Base-by-base conservation (phyloP, 148 eudicot genomes). In the Polygonum aviculare region DNA sequence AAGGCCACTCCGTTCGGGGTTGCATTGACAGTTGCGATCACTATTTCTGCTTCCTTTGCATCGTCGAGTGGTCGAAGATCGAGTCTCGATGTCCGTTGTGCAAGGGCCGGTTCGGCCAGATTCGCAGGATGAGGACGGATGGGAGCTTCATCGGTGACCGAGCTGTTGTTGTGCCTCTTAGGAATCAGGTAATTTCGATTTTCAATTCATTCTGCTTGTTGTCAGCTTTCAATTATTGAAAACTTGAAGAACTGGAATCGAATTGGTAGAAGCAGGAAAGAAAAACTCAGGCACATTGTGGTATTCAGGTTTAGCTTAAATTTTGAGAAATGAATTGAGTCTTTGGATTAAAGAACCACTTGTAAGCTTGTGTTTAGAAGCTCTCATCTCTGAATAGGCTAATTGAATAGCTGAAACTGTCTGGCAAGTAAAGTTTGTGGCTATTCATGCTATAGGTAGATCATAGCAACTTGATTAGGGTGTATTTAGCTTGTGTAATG, bases 51-150 rank as follows among this genome's bases (percentile, higher is more conserved):
- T 94, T 94, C 57, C 79, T 88, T 39, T 94, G 98, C 77, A 90
- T 94, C 72, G 85, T 91, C 81, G 98, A 94, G 59, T 94, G 98
- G 98, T 80, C 98, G 3, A 91, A 88, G 63, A 84, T 93, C 5
- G 98, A 93, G 83, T 91, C 98, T 2, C 84, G 88, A 12, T 94
- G 98, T 77, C 98, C 98, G 2, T 48, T 94, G 18, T 94, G 98
- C 73, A 90, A 91, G 77, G 85, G 83, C 11, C 78, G 98, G 63
- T 94, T 94, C 80, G 71, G 81, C 14, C 54, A 74, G n/a, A 87
- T 94, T 54, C 93, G 90, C 22, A 86, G 98, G 18, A 78, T 89
- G 76, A 75, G 87, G 11, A 84, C 72, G 51, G 86, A 85, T 62
- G 90, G 89, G n/a, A 55, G 83, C 15, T 87, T 91, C 69, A 73